Evolutionary conservation across 2,329 filamentous ascomycete species (phyloP), one percentile per base, ranked within the genome.

Genomic region (Lecanicillium sp.): DNA sequence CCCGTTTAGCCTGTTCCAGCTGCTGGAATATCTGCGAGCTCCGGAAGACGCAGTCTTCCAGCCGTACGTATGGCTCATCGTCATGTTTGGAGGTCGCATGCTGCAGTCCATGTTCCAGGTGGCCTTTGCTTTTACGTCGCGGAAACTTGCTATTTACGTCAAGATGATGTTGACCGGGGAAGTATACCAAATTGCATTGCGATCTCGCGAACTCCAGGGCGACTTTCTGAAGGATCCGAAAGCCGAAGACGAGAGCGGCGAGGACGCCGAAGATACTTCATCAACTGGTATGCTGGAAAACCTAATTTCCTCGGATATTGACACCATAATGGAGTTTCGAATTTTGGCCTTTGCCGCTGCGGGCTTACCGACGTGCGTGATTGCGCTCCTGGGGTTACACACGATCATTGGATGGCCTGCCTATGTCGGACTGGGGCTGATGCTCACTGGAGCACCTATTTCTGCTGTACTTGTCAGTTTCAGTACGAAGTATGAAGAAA

Each of bases 141-240:
- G 73, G 3, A 64, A 71, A 14, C 54, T 77, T 29, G 55, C 76
- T 20, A 71, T 77, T 28, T 68, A 73, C 19, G 56, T 75, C 38
- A 76, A 74, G 47, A 66, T 72, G 17, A 72, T 68, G 17, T 59
- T 79, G 37, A 76, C 72, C 0, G 72, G 77, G 45, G 74, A 78
- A 49, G 61, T 78, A 6, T 77, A 78, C 45, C 66, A 68, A 43
- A 69, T 65, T 29, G 72, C 74, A 2, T 62, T 77, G 48, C 59
- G 58, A 9, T 77, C 72, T 1, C 73, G 73, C 66, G 71, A 74
- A 44, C 57, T 77, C 29, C 68, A 76, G 30, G 69, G 75, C 13
- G 70, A 76, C 37, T 61, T 65, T 2, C 69, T 72, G 43, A 50
- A 57, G 12, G 44, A 37, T 17, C 56, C 59, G 9, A 46, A 54